Evolutionary conservation across 2,329 filamentous ascomycete species (phyloP).

Genomic region (Macrophomina pseudophaseolina): DNA sequence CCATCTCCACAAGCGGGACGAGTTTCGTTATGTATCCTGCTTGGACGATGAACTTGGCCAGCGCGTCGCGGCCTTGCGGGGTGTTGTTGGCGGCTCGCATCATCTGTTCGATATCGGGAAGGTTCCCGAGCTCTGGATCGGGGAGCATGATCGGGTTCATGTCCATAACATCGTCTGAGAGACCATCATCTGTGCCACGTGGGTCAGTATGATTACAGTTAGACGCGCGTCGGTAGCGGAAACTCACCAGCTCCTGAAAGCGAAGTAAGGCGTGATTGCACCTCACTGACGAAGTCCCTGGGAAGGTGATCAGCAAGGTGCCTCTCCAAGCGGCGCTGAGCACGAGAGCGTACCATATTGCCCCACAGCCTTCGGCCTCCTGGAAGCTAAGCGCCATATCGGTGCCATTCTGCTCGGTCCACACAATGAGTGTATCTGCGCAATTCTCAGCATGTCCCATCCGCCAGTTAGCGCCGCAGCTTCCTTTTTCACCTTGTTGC

Average conservation of each 20-base stretch:
- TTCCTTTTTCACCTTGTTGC: conserved; percentile 77
- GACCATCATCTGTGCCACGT: conserved; percentile 70
- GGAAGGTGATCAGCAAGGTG: conserved; percentile 15
- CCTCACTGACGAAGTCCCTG: conserved; percentile 88
- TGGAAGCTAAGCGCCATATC: conserved; percentile 99
- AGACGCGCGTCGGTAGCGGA: conserved; percentile 15
- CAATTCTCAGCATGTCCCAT: conserved; percentile 23
- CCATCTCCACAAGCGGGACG: conserved; percentile 82
- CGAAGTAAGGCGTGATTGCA: conserved; percentile 76
- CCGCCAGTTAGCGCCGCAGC: conserved; percentile 15
- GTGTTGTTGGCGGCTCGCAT: conserved; percentile 81
- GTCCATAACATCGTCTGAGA: conserved; percentile 77
- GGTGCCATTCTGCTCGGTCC: conserved; percentile 88
- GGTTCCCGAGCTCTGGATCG: conserved; percentile 77
- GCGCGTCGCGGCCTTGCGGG: conserved; percentile 77
- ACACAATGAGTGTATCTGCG: conserved; percentile 81
- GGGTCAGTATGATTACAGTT: conserved; percentile 7
- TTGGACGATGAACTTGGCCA: conserved; percentile 83
- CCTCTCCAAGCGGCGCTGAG: background rate
- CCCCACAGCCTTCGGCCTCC: conserved; percentile 89
- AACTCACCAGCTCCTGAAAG: conserved; percentile 66
- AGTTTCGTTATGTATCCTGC: conserved; percentile 89
- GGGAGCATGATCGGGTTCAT: conserved; percentile 76
- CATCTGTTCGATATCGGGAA: conserved; percentile 81
- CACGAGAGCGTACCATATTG: conserved; percentile 74